phyloP scores from a whole-genome alignment of 169 alveolate genomes.

The Cyclospora cayetanensis region DNA sequence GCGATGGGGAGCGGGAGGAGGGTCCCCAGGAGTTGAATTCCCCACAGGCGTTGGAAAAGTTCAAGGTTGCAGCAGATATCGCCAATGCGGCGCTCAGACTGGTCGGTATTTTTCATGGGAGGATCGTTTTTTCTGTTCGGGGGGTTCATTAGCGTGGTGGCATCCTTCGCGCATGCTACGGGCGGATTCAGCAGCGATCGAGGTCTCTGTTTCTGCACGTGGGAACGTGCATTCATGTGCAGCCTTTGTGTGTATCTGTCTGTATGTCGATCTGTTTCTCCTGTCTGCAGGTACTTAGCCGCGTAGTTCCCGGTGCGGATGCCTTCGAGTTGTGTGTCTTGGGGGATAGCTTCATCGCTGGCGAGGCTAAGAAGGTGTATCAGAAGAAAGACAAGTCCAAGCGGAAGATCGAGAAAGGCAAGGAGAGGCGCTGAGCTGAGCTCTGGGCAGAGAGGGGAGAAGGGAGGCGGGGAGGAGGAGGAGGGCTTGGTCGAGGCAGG shows the following conservation, averaged over 20 bases:
- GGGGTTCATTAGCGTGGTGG: too few relatives aligned
- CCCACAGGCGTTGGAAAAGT: slow-evolving; percentile 71
- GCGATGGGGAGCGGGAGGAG: slow-evolving; percentile 68
- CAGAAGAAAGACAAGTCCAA: slow-evolving; percentile 34
- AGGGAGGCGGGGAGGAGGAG: too few relatives aligned
- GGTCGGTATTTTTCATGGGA: too few relatives aligned
- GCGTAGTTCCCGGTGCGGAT: slow-evolving; percentile 72
- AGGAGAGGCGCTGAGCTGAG: too few relatives aligned
- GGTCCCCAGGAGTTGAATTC: slow-evolving; percentile 57
- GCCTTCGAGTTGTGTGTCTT: slow-evolving; percentile 62
- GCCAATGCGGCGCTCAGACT: slow-evolving; percentile 61
- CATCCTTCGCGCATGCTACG: too few relatives aligned
- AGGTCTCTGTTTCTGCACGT: too few relatives aligned
- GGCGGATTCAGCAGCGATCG: too few relatives aligned
- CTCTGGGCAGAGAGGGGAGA: too few relatives aligned
- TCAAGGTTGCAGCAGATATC: slow-evolving; percentile 72
- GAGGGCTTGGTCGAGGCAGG: too few relatives aligned
- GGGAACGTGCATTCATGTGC: too few relatives aligned
- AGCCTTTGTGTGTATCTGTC: too few relatives aligned
- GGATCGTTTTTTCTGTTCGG: too few relatives aligned
- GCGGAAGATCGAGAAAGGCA: slow-evolving; percentile 32
- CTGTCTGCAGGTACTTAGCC: slow-evolving; percentile 19
- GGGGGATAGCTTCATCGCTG: slow-evolving; percentile 15
- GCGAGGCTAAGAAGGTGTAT: slow-evolving; percentile 8
- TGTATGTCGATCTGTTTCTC: not conserved